Evolutionary conservation across 2,329 filamentous ascomycete species (phyloP).

Genomic region (Plectosphaerella sp.): DNA sequence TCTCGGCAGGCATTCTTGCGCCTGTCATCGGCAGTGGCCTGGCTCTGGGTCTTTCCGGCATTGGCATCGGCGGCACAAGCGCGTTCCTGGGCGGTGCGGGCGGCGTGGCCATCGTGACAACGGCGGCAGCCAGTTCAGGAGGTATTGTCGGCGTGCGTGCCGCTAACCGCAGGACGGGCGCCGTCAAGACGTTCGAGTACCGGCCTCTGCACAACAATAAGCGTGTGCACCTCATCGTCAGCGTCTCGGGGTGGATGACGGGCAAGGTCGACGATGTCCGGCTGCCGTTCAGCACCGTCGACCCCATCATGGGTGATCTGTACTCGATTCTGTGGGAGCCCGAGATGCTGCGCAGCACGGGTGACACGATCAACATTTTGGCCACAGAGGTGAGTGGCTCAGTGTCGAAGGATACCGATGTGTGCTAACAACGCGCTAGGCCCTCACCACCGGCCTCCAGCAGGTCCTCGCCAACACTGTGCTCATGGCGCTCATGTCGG

Average conservation of each 20-base stretch:
- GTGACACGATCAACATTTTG: slow-evolving; percentile 96
- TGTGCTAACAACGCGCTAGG: slow-evolving; percentile 46
- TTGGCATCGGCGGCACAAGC: slow-evolving; percentile 84
- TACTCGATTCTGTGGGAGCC: slow-evolving; percentile 98
- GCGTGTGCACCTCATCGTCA: slow-evolving; percentile 90
- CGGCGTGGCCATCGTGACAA: slow-evolving; percentile 91
- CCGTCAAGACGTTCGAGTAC: slow-evolving; percentile 96
- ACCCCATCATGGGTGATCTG: slow-evolving; percentile 96
- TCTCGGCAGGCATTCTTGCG: slow-evolving; percentile 87
- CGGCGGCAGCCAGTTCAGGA: slow-evolving; percentile 79
- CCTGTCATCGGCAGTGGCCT: slow-evolving; percentile 92
- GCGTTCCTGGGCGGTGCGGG: slow-evolving; percentile 88
- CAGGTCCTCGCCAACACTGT: slow-evolving; percentile 91
- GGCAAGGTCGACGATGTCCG: slow-evolving; percentile 96
- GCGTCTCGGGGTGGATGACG: slow-evolving; percentile 96
- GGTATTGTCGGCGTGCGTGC: slow-evolving; percentile 82
- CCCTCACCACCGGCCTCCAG: slow-evolving; percentile 91
- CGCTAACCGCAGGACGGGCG: slow-evolving; percentile 80
- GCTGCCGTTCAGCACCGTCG: slow-evolving; percentile 90
- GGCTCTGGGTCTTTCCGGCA: slow-evolving; percentile 90
- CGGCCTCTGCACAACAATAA: slow-evolving; percentile 97
- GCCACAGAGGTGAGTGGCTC: slow-evolving; percentile 78
- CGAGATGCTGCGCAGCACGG: slow-evolving; percentile 96
- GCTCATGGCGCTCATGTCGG: slow-evolving; percentile 84
- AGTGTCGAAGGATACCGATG: neutral